These are phyloP conservation scores for Scopulariopsis brevicaulis DNA, from an alignment of 2,329 filamentous ascomycete genomes.

Conservation along the genomic window DNA sequence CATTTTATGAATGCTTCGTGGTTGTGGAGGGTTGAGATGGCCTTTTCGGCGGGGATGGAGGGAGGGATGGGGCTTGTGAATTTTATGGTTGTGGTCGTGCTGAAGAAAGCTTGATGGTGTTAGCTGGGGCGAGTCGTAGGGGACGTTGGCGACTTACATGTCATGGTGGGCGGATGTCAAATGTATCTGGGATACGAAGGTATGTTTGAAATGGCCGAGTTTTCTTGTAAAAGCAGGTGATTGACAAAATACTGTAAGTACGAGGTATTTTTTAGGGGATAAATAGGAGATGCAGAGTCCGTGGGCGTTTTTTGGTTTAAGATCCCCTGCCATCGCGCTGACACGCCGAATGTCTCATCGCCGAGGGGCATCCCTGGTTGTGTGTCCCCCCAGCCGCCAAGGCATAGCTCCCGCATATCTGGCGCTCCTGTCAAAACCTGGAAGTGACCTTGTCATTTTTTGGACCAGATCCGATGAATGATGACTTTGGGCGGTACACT, in stretches of 20 bases:
- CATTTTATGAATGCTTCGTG: conserved; percentile 39
- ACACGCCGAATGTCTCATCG: conserved; percentile 3
- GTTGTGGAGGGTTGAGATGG: conserved; percentile 35
- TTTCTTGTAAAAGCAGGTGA: not conserved
- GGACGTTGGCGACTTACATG: conserved; percentile 1
- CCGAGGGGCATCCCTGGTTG: not conserved
- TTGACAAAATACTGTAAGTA: not conserved
- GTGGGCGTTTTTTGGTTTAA: not conserved
- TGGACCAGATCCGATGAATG: not conserved
- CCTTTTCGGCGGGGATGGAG: conserved; percentile 19
- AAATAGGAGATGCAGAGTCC: not conserved
- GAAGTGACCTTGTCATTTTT: not conserved
- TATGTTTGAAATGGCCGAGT: not conserved
- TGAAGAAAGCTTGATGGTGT: conserved; percentile 24
- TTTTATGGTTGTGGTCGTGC: conserved; percentile 25
- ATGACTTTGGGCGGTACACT: not conserved
- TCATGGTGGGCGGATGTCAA: not conserved
- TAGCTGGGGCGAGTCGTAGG: not conserved
- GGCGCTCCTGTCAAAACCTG: not conserved
- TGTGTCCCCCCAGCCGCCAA: not conserved
- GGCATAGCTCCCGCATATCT: not conserved
- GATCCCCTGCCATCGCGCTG: not conserved
- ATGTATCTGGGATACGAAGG: too few species aligned
- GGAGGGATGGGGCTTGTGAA: conserved; percentile 31
- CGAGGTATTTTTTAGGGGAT: not conserved